Conservation (phyloP, 345 rosid species). For the Lumnitzera racemosa region DNA sequence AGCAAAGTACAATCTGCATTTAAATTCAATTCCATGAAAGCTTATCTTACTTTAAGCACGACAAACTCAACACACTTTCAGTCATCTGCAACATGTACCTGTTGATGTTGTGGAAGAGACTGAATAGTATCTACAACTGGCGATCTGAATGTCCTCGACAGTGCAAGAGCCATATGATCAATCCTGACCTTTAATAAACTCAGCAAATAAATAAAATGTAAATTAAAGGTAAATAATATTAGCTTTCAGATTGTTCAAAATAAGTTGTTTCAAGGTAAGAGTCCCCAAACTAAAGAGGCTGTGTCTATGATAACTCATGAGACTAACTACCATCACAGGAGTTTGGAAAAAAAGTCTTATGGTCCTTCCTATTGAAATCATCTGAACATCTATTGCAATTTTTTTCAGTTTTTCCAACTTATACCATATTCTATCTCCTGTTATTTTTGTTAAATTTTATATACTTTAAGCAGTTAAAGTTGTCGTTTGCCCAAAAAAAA, state of each 20-base stretch:
- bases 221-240: no score
- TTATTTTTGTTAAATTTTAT: neutral
- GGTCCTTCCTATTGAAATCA: neutral
- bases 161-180: slow-evolving; percentile 74
- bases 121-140: slow-evolving; percentile 78
- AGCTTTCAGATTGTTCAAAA: no score
- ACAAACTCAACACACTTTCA: neutral
- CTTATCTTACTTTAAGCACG: no score
- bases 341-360: no score
- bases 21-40: neutral
- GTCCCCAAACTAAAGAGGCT: no score
- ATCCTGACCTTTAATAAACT: slow-evolving; percentile 51
- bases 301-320: no score
- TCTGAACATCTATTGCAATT: neutral
- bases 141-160: slow-evolving; percentile 77
- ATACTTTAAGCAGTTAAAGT: no score
- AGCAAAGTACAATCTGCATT: slow-evolving; percentile 69
- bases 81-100: slow-evolving; percentile 27
- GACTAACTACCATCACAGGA: no score
- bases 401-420: neutral
- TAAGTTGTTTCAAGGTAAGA: no score
- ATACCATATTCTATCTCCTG: neutral
- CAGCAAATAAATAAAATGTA: no score
- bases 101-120: slow-evolving; percentile 96
- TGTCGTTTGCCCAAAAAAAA: no score